phyloP scores from a whole-genome alignment of 352 stramenopile species.

The Globisporangium emineosum region DNA sequence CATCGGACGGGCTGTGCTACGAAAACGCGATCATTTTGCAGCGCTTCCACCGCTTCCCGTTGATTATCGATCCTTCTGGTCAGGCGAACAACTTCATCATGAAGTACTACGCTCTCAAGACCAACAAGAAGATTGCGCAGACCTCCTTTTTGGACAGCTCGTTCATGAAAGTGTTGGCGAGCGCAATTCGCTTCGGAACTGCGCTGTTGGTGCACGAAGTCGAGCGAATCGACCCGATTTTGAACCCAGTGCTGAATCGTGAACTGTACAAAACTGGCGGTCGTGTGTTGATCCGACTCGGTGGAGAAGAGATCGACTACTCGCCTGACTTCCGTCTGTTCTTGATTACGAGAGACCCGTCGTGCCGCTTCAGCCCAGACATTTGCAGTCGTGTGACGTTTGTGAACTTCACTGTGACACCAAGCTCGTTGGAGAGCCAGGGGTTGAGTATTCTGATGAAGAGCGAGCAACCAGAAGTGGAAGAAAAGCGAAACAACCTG shows the following conservation, averaged over 20 bases:
- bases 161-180: conserved; percentile 99
- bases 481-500: conserved; percentile 94
- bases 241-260: conserved; percentile 99
- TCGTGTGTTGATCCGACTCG: conserved; percentile 96
- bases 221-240: conserved; percentile 98
- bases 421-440: conserved; percentile 97
- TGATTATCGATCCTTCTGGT: conserved; percentile 98
- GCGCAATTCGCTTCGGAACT: conserved; percentile 98
- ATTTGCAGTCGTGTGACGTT: conserved; percentile 98
- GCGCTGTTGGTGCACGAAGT: conserved; percentile 99
- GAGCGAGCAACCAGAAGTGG: conserved; percentile 96
- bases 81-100: conserved; percentile 98
- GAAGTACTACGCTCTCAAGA: conserved; percentile 94
- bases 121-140: conserved; percentile 93
- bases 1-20: conserved; percentile 96
- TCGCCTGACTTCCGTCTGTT: conserved; percentile 98
- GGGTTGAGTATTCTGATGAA: conserved; percentile 95
- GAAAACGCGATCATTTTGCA: conserved; percentile 99
- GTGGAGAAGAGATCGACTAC: conserved; percentile 99
- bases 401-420: conserved; percentile 99
- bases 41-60: conserved; percentile 95
- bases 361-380: conserved; percentile 97
- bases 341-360: conserved; percentile 97
- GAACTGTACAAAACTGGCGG: conserved; percentile 98
- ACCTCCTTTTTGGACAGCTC: conserved; percentile 99